Percentiles rank a stretch among this genome's conserved stretches.
Conservation (phyloP, 2,329 filamentous ascomycete species). For the Ophiostoma pallidulum region DNA sequence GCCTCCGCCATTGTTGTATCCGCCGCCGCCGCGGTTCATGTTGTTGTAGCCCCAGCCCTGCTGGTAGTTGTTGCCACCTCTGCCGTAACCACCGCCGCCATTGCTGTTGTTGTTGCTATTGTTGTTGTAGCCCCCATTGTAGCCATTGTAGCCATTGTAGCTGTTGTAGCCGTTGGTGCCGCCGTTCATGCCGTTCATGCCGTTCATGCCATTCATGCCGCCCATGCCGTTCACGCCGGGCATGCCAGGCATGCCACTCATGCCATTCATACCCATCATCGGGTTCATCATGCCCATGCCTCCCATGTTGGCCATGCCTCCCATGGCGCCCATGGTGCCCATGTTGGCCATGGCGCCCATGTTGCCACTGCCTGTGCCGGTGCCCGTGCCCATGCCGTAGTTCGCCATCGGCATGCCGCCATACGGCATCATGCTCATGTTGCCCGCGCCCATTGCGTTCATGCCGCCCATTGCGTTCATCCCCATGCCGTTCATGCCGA, state of each 20-base stretch:
- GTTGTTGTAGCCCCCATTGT: not conserved
- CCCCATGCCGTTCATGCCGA: conserved; percentile 25
- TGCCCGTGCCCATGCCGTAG: conserved; percentile 28
- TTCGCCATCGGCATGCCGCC: conserved; percentile 18
- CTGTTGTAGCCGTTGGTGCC: conserved; percentile 13
- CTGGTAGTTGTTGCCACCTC: not conserved
- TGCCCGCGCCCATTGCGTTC: conserved; percentile 34
- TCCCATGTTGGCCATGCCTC: too few species aligned
- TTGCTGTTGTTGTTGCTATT: conserved; percentile 1
- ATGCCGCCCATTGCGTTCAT: conserved; percentile 22
- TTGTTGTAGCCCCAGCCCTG: conserved; percentile 18
- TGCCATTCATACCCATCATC: conserved; percentile 28
- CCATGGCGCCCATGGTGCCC: conserved; percentile 8
- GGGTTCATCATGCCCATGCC: conserved; percentile 20
- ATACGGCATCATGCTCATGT: conserved; percentile 23
- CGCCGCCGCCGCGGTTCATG: conserved; percentile 21
- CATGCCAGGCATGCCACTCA: conserved; percentile 15
- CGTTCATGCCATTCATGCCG: conserved; percentile 23
- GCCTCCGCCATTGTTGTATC: conserved; percentile 2
- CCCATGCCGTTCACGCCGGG: conserved; percentile 24
- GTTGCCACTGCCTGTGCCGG: not conserved
- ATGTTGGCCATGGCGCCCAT: conserved; percentile 26
- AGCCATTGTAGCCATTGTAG: conserved; percentile 9
- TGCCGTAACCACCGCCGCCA: conserved; percentile 2
- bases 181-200: conserved; percentile 6